These are phyloP conservation scores for Flueggea neowawraea DNA, from an alignment of 441 rosid species.

Conservation along the genomic window DNA sequence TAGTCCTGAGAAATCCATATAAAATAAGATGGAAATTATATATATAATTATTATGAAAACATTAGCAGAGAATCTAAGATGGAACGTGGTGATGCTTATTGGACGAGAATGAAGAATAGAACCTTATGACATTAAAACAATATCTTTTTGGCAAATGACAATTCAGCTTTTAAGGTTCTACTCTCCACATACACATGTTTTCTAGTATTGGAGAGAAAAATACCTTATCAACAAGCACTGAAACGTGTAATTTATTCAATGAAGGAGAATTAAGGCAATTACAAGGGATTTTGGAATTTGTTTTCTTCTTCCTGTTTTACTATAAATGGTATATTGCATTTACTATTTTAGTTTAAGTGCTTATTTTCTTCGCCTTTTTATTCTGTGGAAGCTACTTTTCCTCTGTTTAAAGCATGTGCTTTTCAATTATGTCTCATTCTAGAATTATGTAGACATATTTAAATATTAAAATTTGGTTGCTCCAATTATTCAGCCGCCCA, in stretches of 20 bases:
- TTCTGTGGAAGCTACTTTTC: too few species aligned
- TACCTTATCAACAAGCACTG: conserved; percentile 14
- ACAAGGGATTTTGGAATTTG: conserved; percentile 1
- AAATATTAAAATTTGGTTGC: too few species aligned
- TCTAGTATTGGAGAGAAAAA: conserved; percentile 2
- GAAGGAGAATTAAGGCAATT: conserved; percentile 10
- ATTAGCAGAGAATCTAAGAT: conserved; percentile 25
- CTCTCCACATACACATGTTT: conserved; percentile 16
- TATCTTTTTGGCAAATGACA: conserved; percentile 35
- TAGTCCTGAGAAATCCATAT: not conserved
- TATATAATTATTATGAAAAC: not conserved
- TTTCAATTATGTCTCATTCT: too few species aligned
- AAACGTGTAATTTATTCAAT: conserved; percentile 15
- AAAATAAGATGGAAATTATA: not conserved
- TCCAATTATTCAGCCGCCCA: too few species aligned
- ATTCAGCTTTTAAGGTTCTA: conserved; percentile 45
- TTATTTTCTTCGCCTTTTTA: too few species aligned
- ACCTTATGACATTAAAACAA: conserved; percentile 25
- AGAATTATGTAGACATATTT: too few species aligned
- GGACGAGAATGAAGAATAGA: conserved; percentile 34
- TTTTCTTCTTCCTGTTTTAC: conserved; percentile 7
- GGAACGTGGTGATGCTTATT: conserved; percentile 31
- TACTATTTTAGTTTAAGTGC: not conserved
- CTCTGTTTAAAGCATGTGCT: too few species aligned
- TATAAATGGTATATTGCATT: conserved; percentile 9